A percentile compares a stretch with the other conserved stretches of the same genome.
phyloP scores from a whole-genome alignment of 2,329 filamentous ascomycete genomes.

The Botrytis hyacinthi region DNA sequence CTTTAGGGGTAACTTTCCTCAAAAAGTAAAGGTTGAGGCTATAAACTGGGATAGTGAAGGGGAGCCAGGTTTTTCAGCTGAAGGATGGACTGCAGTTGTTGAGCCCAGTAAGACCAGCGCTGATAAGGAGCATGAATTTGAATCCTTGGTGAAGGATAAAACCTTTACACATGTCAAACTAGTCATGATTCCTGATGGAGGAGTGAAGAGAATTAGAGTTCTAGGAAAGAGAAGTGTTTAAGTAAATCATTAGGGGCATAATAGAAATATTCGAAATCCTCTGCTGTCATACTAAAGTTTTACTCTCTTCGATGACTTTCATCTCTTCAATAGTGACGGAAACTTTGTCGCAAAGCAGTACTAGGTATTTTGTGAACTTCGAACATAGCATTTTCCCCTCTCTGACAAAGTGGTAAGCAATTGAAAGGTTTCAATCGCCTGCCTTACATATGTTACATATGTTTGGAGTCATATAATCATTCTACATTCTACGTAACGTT shows the following conservation, averaged over 20 bases:
- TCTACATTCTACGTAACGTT: too few relatives aligned
- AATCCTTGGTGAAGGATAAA: conserved; percentile 53
- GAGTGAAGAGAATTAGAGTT: conserved; percentile 82
- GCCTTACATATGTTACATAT: too few relatives aligned
- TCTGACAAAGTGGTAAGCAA: too few relatives aligned
- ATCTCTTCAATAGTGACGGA: background rate
- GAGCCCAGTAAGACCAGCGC: conserved; percentile 66
- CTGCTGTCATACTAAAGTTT: background rate
- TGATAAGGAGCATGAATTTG: conserved; percentile 69
- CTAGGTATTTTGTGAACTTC: background rate
- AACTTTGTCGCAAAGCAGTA: background rate
- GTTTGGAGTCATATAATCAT: background rate
- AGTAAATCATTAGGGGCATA: background rate
- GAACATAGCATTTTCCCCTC: too few relatives aligned
- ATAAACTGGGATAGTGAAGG: conserved; percentile 54
- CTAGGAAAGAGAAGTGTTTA: conserved; percentile 57
- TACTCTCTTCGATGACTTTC: background rate
- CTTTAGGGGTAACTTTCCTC: conserved; percentile 81
- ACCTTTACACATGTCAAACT: conserved; percentile 82
- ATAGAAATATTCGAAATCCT: background rate
- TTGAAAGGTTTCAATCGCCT: too few relatives aligned
- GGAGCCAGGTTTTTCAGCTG: conserved; percentile 55
- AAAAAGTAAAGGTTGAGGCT: conserved; percentile 67
- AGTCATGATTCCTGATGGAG: conserved; percentile 83
- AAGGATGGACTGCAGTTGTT: conserved; percentile 65